Base-by-base conservation (phyloP, 192 early-diverging fungal species). In the Podila verticillata region DNA sequence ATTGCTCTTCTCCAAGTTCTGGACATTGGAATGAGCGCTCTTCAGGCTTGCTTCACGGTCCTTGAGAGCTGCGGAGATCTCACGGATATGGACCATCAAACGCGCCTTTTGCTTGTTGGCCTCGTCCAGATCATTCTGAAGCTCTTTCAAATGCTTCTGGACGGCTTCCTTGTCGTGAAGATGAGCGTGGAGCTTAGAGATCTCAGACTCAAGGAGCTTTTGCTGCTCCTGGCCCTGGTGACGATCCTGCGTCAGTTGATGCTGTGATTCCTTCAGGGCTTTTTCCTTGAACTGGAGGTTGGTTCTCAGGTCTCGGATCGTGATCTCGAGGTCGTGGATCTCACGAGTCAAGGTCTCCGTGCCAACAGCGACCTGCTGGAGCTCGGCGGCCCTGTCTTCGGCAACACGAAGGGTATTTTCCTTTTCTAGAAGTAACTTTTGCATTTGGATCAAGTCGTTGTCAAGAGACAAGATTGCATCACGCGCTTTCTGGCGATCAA, bases 381-480 rank as follows among this genome's bases (percentile, higher is more conserved):
- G 48, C 56, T 75, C 66, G 20, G 61, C 31, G 0, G 29, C 51
- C 1, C 34, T 31, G n/a, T 57, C 49, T 32, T 77, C 67, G 2
- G 74, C 74, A 17, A 48, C 47, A 26, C 66, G 56, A 22, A 77
- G 47, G 8, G 74, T 61, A 3, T 69, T 57, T 8, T 77, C 74
- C 32, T 77, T 77, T 8, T 69, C 74, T 29, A 61, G 47, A 5
- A 77, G 61, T 34, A 58, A 67, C 26, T 39, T 69, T 24, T 70
- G 74, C 20, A 77, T 56, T 13, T 65, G 54, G 7, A 54, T 61
- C 30, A 77, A 60, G 29, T 77, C 74, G 29, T 61, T 15, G 48
- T 77, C 74, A 20, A 77, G 61, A 13, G 48, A 77, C 10, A 58
- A 28, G 28, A 77, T 65, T 5, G 74, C 74, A 24, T 69, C 66